Conservation (phyloP, 352 stramenopile species). For the Pelagophyceae sp. region DNA sequence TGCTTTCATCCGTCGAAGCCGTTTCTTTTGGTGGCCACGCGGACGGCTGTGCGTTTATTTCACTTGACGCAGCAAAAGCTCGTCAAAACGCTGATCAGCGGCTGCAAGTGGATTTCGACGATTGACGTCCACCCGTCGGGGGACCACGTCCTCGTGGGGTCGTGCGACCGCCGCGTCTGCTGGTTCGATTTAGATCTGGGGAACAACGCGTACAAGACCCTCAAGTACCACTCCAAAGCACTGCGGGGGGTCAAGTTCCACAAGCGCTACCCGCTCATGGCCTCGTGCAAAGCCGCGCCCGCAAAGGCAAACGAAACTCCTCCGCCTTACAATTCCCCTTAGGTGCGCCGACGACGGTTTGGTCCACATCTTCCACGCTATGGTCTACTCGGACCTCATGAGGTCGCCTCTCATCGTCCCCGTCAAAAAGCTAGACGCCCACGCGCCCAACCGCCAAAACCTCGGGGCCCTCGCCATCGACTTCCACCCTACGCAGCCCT, state of each 20-base stretch:
- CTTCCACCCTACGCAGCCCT: conserved; percentile 95
- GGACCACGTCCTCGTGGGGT: conserved; percentile 95
- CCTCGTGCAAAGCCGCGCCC: no score
- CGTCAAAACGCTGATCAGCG: conserved; percentile 93
- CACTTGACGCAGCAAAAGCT: conserved; percentile 95
- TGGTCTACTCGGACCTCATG: conserved; percentile 97
- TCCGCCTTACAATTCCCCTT: no score
- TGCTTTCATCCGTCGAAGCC: conserved; percentile 97
- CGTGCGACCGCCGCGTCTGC: conserved; percentile 90
- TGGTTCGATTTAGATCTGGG: conserved; percentile 99
- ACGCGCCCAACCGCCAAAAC: conserved; percentile 75
- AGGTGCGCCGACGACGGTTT: conserved; percentile 93
- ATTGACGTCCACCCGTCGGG: conserved; percentile 95
- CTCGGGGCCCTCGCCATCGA: conserved; percentile 85
- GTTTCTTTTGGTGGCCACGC: conserved; percentile 98
- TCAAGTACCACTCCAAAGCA: conserved; percentile 97
- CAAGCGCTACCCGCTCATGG: conserved; percentile 90
- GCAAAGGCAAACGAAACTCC: no score
- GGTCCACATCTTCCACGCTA: conserved; percentile 98
- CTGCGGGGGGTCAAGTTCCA: conserved; percentile 80
- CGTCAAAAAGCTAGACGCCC: conserved; percentile 93
- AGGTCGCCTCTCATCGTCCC: conserved; percentile 97
- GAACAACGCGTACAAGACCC: conserved; percentile 93
- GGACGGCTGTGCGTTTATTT: conserved; percentile 95
- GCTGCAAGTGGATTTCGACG: conserved; percentile 97